Base-by-base conservation (phyloP, 768 basidiomycete species). In the Auricularia sp. region DNA sequence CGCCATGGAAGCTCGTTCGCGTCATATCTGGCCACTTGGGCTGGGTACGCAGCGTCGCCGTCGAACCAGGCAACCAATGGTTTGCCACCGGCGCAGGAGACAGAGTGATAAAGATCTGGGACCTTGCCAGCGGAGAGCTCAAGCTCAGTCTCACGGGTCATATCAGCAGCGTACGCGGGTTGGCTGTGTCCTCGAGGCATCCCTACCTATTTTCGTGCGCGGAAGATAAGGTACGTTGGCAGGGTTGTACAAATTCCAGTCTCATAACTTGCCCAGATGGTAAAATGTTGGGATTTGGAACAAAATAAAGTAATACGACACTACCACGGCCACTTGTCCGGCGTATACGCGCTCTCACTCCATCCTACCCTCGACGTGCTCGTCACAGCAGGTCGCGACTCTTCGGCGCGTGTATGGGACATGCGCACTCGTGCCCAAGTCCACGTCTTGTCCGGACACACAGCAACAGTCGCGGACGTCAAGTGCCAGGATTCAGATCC, bases 261-360 rank as follows among this genome's bases (percentile, higher is more conserved):
- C n/a, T 14, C 33, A 42, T 43, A 12, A 33, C n/a, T 18, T 29
- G 34, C 43, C 14, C 72, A 97, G 93, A 98, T 98, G 97, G 97
- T 99, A 42, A 98, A 98, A 78, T 98, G 97, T 70, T 98, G 97
- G 97, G 97, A 99, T 71, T 77, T 99, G 61, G 97, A 99, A 74
- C 89, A 91, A 34, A 99, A 99, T 81, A 99, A 98, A 76, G 96
- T 98, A 66, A 99, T 99, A 64, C 85, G 97, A 21, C 94, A 98
- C 75, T 98, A 99, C 72, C 97, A 99, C 73, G 97, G 97, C 1
- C 97, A 99, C 74, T 83, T 97, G 23, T 98, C 95, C 0, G 97
- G 97, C 54, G 95, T 99, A n/a, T 98, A 98, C 71, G 81, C 93
- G 0, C 81, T 98, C 63, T 85, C 88, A 23, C 79, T 99, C 2